Evolutionary conservation across 768 basidiomycete species (phyloP).

Genomic region (Wakefieldia striispora): DNA sequence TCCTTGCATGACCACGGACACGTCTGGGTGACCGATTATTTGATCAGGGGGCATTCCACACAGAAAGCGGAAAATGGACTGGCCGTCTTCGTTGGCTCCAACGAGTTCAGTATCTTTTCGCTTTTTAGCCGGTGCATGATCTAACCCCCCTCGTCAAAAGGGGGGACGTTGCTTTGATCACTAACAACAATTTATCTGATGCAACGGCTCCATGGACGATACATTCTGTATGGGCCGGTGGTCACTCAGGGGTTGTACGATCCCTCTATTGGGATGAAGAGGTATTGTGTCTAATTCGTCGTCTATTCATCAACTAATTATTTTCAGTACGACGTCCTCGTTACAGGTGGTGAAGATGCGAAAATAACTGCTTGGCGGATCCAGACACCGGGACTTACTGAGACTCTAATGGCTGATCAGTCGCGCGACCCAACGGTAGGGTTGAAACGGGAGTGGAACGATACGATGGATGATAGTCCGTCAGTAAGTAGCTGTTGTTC

Average conservation of each 20-base stretch:
- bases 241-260: constrained; percentile 57
- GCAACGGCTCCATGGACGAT: constrained; percentile 47
- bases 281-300: constrained; percentile 28
- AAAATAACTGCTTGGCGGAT: constrained; percentile 44
- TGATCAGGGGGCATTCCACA: constrained; percentile 50
- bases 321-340: constrained; percentile 38
- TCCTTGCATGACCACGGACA: constrained; percentile 54
- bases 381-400: constrained; percentile 2
- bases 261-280: constrained; percentile 55
- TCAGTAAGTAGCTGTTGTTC: constrained; percentile 13
- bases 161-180: constrained; percentile 57
- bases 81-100: constrained; percentile 67
- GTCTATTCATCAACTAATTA: background rate
- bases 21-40: constrained; percentile 80
- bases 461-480: constrained; percentile 10
- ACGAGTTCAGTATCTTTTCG: constrained; percentile 50
- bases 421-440: constrained; percentile 12
- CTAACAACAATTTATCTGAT: constrained; percentile 39
- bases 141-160: constrained; percentile 29
- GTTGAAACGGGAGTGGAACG: constrained; percentile 27
- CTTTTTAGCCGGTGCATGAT: background rate
- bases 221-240: constrained; percentile 50
- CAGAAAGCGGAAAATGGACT: constrained; percentile 29
- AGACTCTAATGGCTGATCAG: background rate
- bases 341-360: constrained; percentile 53